Evolutionary conservation across 306 rosid genomes (phyloP), one percentile per base, ranked within the genome.

Genomic region (Cicer bijugum): DNA sequence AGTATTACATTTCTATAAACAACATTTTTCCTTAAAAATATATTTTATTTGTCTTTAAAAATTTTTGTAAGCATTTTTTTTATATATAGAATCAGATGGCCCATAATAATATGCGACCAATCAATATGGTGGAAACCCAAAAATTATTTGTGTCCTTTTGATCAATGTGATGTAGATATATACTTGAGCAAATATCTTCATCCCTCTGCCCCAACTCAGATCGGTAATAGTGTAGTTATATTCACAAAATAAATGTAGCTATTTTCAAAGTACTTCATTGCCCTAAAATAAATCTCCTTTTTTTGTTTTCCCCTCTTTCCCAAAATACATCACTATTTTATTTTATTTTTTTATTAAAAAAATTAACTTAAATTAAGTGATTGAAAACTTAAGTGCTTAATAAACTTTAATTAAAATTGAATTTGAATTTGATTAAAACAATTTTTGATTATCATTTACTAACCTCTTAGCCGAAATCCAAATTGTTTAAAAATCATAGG

Each of bases 221-320:
- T 75, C 61, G 80, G 77, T 28, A 75, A 51, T 63, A 75, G 56
- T 67, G 39, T 59, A 59, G 76, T 80, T 48, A 59, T 62, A 51
- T 52, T 81, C 42, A 75, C 77, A 35, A 62, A 81, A 81, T 75
- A 75, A 75, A 75, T 56, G 84, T 61, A 69, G 40, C 69, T 69
- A 48, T 75, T 52, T 53, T 44, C 78, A 43, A 72, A 79, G 73
- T 53, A 63, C 84, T 37, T 75, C 28, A 69, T 52, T 81, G 81
- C 39, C 74, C 77, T 12, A 75, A 75, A 61, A 47, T 75, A 75
- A 70, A 75, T 75, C 63, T 12, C 48, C 40, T 28, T 44, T 75
- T 75, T 75, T 68, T 11, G 67, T 37, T 81, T 67, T 55, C 77
- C 78, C 63, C 78, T 70, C 74, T 53, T 81, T 81, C 74, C 46